These are phyloP conservation scores for Botrytis aclada DNA, from an alignment of 2,329 filamentous ascomycete species.

Conservation along the genomic window DNA sequence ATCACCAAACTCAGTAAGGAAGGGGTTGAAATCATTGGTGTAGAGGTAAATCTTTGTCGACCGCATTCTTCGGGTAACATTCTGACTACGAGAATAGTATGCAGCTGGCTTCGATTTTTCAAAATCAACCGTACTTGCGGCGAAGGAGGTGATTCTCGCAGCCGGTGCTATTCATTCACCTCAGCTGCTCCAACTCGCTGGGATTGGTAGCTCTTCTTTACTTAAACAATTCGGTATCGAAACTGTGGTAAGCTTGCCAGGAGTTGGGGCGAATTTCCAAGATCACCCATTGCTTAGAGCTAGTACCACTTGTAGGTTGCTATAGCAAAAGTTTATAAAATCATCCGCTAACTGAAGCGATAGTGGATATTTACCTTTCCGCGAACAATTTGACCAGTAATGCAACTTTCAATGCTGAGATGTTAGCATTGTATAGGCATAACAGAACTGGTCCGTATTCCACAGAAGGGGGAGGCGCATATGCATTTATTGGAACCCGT, in stretches of 20 bases:
- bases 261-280: slow-evolving; percentile 51
- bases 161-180: slow-evolving; percentile 52
- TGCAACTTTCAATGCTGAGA: slow-evolving; percentile 17
- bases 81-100: slow-evolving; percentile 12
- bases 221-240: slow-evolving; percentile 45
- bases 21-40: neutral
- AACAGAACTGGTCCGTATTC: slow-evolving; percentile 17
- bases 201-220: slow-evolving; percentile 46
- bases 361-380: slow-evolving; percentile 3
- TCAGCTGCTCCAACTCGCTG: slow-evolving; percentile 51
- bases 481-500: slow-evolving; percentile 7
- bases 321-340: neutral
- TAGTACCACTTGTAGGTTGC: neutral
- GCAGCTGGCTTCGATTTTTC: slow-evolving; percentile 31
- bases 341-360: neutral
- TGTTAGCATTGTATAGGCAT: slow-evolving; percentile 10
- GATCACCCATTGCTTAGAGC: slow-evolving; percentile 40
- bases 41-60: slow-evolving; percentile 1
- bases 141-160: slow-evolving; percentile 47
- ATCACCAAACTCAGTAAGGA: neutral
- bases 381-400: slow-evolving; percentile 14
- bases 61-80: neutral
- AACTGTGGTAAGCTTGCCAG: slow-evolving; percentile 44
- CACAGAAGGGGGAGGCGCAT: slow-evolving; percentile 4
- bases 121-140: slow-evolving; percentile 24